These are phyloP conservation scores for Serendipita sp. DNA, from an alignment of 768 basidiomycete genomes.

Conservation along the genomic window DNA sequence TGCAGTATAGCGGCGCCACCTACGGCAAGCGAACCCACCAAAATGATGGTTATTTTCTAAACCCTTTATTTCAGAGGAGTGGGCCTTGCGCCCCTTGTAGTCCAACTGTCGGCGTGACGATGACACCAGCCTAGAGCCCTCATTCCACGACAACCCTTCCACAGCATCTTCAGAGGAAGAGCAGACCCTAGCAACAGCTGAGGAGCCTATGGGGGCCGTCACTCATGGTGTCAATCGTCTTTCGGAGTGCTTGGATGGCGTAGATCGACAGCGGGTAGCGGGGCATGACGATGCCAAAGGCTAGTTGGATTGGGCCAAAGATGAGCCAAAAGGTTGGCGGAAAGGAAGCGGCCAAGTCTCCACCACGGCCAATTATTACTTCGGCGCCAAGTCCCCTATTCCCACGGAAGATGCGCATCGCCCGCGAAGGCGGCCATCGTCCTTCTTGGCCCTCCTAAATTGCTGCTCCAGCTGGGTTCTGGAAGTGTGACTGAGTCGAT, in stretches of 20 bases:
- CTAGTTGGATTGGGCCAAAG: conserved; percentile 51
- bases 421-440: neutral
- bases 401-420: neutral
- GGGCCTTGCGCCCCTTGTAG: conserved; percentile 13
- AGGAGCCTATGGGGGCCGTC: conserved; percentile 16
- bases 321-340: conserved; percentile 38
- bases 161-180: conserved; percentile 26
- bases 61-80: neutral
- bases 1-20: neutral
- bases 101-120: conserved; percentile 20
- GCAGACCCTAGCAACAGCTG: conserved; percentile 14
- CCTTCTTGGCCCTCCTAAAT: neutral
- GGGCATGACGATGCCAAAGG: conserved; percentile 31
- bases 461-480: neutral
- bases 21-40: neutral
- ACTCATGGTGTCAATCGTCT: conserved; percentile 26
- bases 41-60: neutral
- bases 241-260: conserved; percentile 31
- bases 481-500: neutral
- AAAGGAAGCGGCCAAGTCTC: neutral
- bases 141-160: conserved; percentile 28
- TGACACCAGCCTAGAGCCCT: conserved; percentile 35
- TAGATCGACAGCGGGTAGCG: too few relatives aligned
- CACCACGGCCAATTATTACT: neutral
- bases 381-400: neutral